Percentiles rank a stretch among this genome's conserved stretches.
These are phyloP conservation scores for Pyrus communis DNA, from an alignment of 306 rosid genomes.

Conservation along the genomic window DNA sequence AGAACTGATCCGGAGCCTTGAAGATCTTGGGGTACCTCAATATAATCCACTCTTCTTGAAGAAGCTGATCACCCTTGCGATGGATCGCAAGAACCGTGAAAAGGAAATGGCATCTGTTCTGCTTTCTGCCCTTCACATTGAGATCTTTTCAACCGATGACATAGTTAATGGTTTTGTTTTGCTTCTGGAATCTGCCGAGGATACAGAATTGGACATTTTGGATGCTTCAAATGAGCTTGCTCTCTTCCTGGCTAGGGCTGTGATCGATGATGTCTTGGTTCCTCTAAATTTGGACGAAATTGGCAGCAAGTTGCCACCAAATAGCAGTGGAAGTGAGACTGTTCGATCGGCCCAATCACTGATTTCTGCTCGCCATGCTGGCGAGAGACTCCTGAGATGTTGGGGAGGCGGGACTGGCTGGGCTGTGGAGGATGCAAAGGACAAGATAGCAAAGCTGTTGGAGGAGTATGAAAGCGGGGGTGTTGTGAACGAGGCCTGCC, in stretches of 20 bases:
- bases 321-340: slow-evolving; percentile 73
- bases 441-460: slow-evolving; percentile 80
- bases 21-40: slow-evolving; percentile 76
- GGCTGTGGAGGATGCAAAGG: slow-evolving; percentile 99
- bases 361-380: slow-evolving; percentile 88
- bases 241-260: slow-evolving; percentile 86
- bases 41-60: slow-evolving; percentile 80
- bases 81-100: slow-evolving; percentile 96
- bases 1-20: slow-evolving; percentile 81
- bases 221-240: slow-evolving; percentile 98
- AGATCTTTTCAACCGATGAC: slow-evolving; percentile 89
- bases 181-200: slow-evolving; percentile 93
- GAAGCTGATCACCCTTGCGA: slow-evolving; percentile 85
- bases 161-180: slow-evolving; percentile 75
- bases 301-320: slow-evolving; percentile 50
- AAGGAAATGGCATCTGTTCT: slow-evolving; percentile 99
- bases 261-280: slow-evolving; percentile 87
- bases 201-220: slow-evolving; percentile 84
- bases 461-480: slow-evolving; percentile 98
- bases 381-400: slow-evolving; percentile 90
- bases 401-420: slow-evolving; percentile 99
- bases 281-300: slow-evolving; percentile 91
- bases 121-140: slow-evolving; percentile 90
- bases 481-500: slow-evolving; percentile 83
- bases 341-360: slow-evolving; percentile 77